Conservation (phyloP, 2,329 filamentous ascomycete species). For the Chaetomiaceae sp. region DNA sequence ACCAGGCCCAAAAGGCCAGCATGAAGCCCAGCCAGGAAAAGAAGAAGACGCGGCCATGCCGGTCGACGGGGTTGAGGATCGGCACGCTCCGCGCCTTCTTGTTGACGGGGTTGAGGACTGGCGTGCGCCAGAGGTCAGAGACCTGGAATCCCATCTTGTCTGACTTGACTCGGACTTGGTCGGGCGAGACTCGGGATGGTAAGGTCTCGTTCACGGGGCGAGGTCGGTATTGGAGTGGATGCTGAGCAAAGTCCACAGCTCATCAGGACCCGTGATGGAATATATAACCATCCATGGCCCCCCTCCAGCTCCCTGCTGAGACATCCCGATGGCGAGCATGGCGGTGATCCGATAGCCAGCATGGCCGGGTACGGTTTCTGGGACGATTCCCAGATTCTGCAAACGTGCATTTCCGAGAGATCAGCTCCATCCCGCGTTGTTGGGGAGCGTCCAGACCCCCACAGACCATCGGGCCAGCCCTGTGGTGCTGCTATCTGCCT, state of each 20-base stretch:
- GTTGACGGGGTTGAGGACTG: constrained; percentile 70
- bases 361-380: background rate
- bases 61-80: constrained; percentile 69
- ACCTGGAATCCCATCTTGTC: constrained; percentile 17
- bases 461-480: constrained; percentile 4
- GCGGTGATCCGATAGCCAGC: background rate
- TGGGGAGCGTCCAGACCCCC: constrained; percentile 10
- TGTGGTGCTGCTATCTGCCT: constrained; percentile 15
- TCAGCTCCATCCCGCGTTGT: background rate
- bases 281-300: background rate
- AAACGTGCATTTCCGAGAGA: constrained; percentile 2
- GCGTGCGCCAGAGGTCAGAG: constrained; percentile 20
- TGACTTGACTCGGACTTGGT: background rate
- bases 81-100: constrained; percentile 78
- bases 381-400: background rate
- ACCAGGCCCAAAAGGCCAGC: constrained; percentile 86
- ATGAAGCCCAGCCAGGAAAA: constrained; percentile 86
- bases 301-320: background rate
- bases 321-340: background rate
- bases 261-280: background rate
- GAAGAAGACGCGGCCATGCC: constrained; percentile 83
- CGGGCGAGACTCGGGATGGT: background rate
- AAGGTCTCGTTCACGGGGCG: background rate
- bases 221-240: background rate
- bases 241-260: background rate